Evolutionary conservation across 1,284 basidiomycete species (phyloP), one percentile per base, ranked within the genome.

Genomic region (Kwoniella shivajii): DNA sequence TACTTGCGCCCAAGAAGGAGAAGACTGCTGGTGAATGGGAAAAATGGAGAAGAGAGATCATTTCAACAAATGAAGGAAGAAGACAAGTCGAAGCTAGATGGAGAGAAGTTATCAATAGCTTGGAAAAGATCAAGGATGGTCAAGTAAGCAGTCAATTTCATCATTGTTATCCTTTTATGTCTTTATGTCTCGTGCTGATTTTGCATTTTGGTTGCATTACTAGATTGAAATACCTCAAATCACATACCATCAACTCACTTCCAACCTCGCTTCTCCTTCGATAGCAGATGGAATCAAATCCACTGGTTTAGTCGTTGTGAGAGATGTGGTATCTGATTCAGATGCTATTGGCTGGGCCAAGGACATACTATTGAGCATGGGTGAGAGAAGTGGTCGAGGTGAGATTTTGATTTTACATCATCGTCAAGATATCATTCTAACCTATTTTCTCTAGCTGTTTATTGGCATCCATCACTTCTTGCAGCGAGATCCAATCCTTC

Each of bases 291-390:
- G 58, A 1, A 66, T 70, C 57, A 54, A 49, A 20, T 16, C 31
- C 10, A 61, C 63, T 18, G 74, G 74, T 22, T 46, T 57, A 33
- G 42, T 76, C 10, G 60, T 76, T 27, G 59, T 76, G 4, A 62
- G 74, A 33, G 72, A 76, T 57, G 74, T 76, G 37, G 63, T 76
- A 2, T 63, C 65, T 18, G 74, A 76, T 57, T 54, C 56, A 0
- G 58, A 70, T 22, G 72, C 72, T n/a, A 50, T 67, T 38, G 51
- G 52, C 13, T 71, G 69, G 69, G 69, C 71, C 5, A 53, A 53
- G 37, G 63, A 66, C 42, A 50, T 70, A 5, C 37, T 63, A 4
- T 26, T 53, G 26, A 56, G 51, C 9, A 57, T 61, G 20, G 44
- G 54, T 6, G 49, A 63, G 24, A 44, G 61, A 27, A 39, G 53